phyloP scores from a whole-genome alignment of 495 filamentous ascomycete species.

The Parathielavia hyrcaniae region DNA sequence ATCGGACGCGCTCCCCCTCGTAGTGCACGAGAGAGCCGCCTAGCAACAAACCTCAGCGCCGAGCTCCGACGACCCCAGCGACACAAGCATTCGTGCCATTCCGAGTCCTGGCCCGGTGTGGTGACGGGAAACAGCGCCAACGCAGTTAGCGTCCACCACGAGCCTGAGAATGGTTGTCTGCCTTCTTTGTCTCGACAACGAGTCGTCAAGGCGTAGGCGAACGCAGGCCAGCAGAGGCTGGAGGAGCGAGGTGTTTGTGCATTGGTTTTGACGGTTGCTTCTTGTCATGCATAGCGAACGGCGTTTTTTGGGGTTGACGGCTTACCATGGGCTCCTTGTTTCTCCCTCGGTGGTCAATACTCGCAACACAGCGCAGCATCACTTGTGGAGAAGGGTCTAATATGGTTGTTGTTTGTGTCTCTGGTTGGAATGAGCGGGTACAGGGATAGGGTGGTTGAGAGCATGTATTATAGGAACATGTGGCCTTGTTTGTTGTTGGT shows the following conservation, averaged over 20 bases:
- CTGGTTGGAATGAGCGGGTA: neutral
- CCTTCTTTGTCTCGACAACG: no score
- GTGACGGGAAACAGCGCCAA: neutral
- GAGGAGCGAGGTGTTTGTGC: neutral
- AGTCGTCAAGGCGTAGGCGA: neutral
- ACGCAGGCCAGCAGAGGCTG: neutral
- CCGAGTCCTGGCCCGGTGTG: neutral
- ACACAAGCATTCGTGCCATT: neutral
- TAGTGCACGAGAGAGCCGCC: neutral
- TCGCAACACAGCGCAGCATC: neutral
- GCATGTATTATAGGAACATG: no score
- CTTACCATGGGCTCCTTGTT: neutral
- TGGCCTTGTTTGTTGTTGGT: no score
- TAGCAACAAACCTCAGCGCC: neutral
- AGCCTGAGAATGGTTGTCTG: neutral
- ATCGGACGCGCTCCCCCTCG: no score
- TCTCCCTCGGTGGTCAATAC: neutral
- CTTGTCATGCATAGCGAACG: conserved; percentile 10
- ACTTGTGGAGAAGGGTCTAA: neutral
- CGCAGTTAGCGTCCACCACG: neutral
- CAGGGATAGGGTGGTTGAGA: neutral
- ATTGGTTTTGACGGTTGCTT: neutral
- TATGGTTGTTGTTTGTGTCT: neutral
- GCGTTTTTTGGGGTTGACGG: neutral
- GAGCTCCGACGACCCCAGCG: neutral